These are phyloP conservation scores for Ophiostoma quercus DNA, from an alignment of 2,329 filamentous ascomycete species.

Conservation along the genomic window DNA sequence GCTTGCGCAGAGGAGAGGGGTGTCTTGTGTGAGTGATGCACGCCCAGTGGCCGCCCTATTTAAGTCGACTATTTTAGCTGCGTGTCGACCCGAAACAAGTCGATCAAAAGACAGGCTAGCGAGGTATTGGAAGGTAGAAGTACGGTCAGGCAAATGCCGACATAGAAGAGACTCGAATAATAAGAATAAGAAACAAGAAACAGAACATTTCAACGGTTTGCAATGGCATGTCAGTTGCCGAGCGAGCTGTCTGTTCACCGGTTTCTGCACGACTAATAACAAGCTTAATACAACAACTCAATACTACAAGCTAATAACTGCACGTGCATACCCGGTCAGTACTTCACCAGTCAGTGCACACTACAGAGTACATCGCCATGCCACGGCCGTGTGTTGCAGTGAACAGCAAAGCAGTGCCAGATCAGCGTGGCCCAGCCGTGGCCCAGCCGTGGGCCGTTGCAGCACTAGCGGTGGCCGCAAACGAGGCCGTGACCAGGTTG, in stretches of 20 bases:
- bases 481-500: neutral
- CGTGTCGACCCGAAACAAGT: slow-evolving; percentile 10
- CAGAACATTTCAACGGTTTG: neutral
- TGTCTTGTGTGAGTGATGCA: neutral
- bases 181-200: neutral
- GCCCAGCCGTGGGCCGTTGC: neutral
- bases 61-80: neutral
- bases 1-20: neutral
- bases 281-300: neutral
- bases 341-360: neutral
- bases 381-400: neutral
- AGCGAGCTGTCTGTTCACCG: neutral
- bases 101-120: neutral
- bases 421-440: neutral
- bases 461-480: slow-evolving; percentile 7
- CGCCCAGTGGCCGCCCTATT: neutral
- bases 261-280: neutral
- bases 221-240: too few relatives aligned
- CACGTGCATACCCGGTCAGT: neutral
- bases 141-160: neutral
- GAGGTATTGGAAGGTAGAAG: neutral
- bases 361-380: neutral
- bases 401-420: neutral
- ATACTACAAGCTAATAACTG: neutral
- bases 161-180: neutral